These are phyloP conservation scores for Austroboletus niveus DNA, from an alignment of 1,284 basidiomycete species.

Conservation along the genomic window DNA sequence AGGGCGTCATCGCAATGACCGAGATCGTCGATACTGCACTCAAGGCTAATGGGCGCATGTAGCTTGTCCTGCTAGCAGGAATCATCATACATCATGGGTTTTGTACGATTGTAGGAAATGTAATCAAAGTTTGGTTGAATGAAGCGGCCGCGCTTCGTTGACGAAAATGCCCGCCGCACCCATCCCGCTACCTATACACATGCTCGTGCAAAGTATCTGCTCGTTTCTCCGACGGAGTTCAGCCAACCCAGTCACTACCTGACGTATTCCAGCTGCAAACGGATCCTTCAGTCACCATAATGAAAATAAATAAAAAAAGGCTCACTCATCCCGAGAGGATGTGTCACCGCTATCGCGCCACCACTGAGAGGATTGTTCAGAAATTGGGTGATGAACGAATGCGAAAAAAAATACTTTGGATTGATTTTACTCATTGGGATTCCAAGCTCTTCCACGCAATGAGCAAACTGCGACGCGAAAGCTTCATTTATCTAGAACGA, in stretches of 20 bases:
- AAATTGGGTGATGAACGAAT: neutral
- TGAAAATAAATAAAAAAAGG: slow-evolving; percentile 7
- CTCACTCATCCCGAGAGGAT: slow-evolving; percentile 81
- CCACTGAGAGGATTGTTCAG: slow-evolving; percentile 47
- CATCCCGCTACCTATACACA: slow-evolving; percentile 91
- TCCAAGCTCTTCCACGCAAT: slow-evolving; percentile 76
- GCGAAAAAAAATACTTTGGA: slow-evolving; percentile 60
- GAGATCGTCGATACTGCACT: slow-evolving; percentile 53
- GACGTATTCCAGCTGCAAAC: slow-evolving; percentile 69
- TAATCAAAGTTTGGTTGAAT: slow-evolving; percentile 24
- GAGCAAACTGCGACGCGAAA: slow-evolving; percentile 77
- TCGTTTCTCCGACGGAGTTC: slow-evolving; percentile 71
- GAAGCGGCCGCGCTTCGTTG: slow-evolving; percentile 51
- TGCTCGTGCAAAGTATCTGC: slow-evolving; percentile 74
- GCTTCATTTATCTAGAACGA: slow-evolving; percentile 74
- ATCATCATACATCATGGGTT: neutral
- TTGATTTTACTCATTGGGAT: slow-evolving; percentile 86
- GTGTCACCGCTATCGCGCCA: slow-evolving; percentile 83
- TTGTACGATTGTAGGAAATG: slow-evolving; percentile 1
- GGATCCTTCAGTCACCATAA: neutral
- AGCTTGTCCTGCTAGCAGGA: neutral
- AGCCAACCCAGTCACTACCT: slow-evolving; percentile 81
- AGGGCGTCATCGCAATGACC: slow-evolving; percentile 63
- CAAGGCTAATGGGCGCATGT: slow-evolving; percentile 1
- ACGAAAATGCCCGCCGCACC: slow-evolving; percentile 83